Conservation (phyloP, 1,284 basidiomycete species). For the Apiotrichum veenhuisii region DNA sequence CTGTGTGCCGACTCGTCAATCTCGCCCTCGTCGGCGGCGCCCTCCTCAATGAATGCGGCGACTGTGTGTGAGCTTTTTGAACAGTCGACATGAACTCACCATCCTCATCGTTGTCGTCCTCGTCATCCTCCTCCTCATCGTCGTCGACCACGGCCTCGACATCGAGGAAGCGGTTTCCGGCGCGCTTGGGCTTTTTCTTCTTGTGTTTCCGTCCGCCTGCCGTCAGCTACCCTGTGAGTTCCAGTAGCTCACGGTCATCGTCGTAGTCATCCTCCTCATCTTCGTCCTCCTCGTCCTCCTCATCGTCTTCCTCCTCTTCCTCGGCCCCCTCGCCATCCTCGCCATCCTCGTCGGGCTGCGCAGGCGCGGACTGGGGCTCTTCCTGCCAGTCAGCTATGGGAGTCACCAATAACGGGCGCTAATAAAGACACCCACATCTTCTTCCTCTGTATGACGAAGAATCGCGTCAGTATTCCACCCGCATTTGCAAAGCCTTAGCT, state of each 20-base stretch:
- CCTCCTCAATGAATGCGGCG: constrained; percentile 72
- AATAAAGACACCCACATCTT: constrained; percentile 21
- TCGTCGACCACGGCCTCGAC: constrained; percentile 90
- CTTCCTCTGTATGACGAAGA: constrained; percentile 14
- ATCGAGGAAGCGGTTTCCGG: constrained; percentile 81
- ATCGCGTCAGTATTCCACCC: neutral
- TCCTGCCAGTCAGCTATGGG: neutral
- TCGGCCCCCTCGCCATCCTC: constrained; percentile 49
- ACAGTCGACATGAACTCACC: constrained; percentile 54
- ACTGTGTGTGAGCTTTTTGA: constrained; percentile 19
- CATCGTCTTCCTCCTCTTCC: constrained; percentile 26
- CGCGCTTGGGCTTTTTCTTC: constrained; percentile 53
- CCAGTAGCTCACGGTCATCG: constrained; percentile 30
- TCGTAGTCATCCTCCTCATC: constrained; percentile 55
- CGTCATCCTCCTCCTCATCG: constrained; percentile 92
- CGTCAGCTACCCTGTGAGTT: neutral
- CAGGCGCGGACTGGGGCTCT: constrained; percentile 1
- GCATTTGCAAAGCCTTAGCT: neutral
- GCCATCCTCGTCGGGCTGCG: constrained; percentile 19
- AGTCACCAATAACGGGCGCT: neutral
- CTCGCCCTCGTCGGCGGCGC: constrained; percentile 60
- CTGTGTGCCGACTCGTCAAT: constrained; percentile 66
- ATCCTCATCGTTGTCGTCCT: constrained; percentile 68
- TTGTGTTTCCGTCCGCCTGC: constrained; percentile 15
- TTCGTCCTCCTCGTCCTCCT: constrained; percentile 47